These are phyloP conservation scores for Elongisporangium undulatum DNA, from an alignment of 352 stramenopile genomes.

Conservation along the genomic window DNA sequence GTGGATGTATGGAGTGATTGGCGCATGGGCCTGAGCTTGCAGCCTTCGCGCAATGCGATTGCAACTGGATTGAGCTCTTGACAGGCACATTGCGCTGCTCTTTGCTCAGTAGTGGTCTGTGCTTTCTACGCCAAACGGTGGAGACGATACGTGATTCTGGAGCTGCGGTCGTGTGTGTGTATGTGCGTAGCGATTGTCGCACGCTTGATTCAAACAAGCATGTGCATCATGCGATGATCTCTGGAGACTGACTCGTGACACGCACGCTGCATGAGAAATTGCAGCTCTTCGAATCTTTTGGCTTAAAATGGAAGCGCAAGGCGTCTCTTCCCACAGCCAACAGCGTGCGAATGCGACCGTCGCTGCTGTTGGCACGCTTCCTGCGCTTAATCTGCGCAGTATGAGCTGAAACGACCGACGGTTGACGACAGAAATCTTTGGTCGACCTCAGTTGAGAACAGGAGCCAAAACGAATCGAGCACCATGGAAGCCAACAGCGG, in stretches of 20 bases:
- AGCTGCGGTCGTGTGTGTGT: too few relatives aligned
- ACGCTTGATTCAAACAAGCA: too few relatives aligned
- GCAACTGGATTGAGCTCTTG: too few relatives aligned
- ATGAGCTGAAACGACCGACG: neutral
- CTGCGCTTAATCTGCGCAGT: neutral
- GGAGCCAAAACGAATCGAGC: neutral
- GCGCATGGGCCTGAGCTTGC: too few relatives aligned
- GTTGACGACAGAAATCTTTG: neutral
- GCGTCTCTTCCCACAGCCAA: neutral
- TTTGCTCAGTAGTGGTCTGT: too few relatives aligned
- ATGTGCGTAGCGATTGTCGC: too few relatives aligned
- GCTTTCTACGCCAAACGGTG: too few relatives aligned
- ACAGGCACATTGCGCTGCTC: too few relatives aligned
- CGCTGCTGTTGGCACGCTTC: neutral
- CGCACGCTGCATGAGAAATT: neutral
- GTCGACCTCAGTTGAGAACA: neutral
- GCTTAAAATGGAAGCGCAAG: neutral
- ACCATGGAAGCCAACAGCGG: neutral
- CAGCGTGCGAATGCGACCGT: neutral
- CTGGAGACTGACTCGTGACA: neutral
- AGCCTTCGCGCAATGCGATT: too few relatives aligned
- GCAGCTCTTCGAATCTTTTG: neutral
- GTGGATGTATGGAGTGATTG: too few relatives aligned
- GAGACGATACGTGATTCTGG: too few relatives aligned
- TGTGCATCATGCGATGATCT: too few relatives aligned